Conservation (phyloP, 805 yeast genomes). For the Kazachstania martiniae region DNA sequence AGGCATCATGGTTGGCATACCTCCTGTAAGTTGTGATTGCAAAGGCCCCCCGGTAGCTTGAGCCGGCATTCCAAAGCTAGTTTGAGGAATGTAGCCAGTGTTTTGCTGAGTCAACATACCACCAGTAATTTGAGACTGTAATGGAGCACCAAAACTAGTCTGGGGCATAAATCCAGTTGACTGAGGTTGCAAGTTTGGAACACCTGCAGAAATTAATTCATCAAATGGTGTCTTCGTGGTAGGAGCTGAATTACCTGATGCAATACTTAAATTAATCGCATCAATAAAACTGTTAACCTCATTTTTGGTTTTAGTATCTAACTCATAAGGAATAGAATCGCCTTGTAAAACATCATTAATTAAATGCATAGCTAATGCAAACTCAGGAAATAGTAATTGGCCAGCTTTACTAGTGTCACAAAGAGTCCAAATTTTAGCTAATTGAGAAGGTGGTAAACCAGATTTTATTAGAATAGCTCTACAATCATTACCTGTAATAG, state of each 20-base stretch:
- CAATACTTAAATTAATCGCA: slow-evolving; percentile 70
- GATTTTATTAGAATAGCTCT: slow-evolving; percentile 73
- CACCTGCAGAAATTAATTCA: slow-evolving; percentile 20
- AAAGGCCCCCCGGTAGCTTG: slow-evolving; percentile 17
- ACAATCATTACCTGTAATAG: slow-evolving; percentile 61
- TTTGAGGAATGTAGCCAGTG: slow-evolving; percentile 25
- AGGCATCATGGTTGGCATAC: slow-evolving; percentile 18
- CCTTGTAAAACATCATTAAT: slow-evolving; percentile 73
- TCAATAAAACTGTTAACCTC: slow-evolving; percentile 88
- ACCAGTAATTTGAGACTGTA: slow-evolving; percentile 18
- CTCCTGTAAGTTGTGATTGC: background rate
- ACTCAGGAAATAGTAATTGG: slow-evolving; percentile 80
- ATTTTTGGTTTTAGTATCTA: slow-evolving; percentile 64
- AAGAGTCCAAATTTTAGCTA: slow-evolving; percentile 83
- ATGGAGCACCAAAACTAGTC: slow-evolving; percentile 25
- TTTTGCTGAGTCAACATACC: slow-evolving; percentile 10
- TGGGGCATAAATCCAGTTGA: slow-evolving; percentile 31
- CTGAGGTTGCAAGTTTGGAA: slow-evolving; percentile 27
- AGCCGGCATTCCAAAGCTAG: slow-evolving; percentile 25
- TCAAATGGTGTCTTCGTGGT: slow-evolving; percentile 32
- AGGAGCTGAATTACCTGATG: slow-evolving; percentile 32
- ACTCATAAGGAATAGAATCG: slow-evolving; percentile 57
- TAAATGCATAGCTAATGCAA: slow-evolving; percentile 82
- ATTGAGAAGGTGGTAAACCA: slow-evolving; percentile 57
- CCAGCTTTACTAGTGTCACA: slow-evolving; percentile 88